These are phyloP conservation scores for Alternaria sp. DNA, from an alignment of 2,329 filamentous ascomycete species.

Conservation along the genomic window DNA sequence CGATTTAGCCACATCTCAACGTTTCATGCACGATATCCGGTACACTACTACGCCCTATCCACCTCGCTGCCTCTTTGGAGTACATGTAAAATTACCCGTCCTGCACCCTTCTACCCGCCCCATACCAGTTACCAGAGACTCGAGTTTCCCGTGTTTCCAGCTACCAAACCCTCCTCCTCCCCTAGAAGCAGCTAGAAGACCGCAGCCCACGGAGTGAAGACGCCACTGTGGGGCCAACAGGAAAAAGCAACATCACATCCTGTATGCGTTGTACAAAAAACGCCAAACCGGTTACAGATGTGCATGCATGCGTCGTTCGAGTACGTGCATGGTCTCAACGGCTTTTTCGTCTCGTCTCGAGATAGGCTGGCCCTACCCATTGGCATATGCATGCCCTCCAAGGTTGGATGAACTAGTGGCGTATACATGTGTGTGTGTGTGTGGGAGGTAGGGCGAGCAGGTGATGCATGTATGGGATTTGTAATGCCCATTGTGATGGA, in stretches of 20 bases:
- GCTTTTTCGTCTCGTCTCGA: background rate
- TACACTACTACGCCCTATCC: background rate
- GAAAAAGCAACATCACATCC: background rate
- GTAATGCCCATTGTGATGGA: background rate
- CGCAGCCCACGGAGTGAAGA: background rate
- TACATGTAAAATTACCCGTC: background rate
- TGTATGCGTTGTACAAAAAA: constrained; percentile 3
- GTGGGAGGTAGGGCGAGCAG: background rate
- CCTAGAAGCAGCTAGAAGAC: constrained; percentile 4
- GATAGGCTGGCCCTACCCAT: background rate
- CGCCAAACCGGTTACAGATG: background rate
- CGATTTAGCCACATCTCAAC: constrained; percentile 1
- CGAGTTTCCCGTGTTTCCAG: background rate
- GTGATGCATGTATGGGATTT: background rate
- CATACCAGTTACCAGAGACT: background rate
- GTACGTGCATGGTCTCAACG: background rate
- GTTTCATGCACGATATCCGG: background rate
- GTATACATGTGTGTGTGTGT: background rate
- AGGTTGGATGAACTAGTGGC: constrained; percentile 2
- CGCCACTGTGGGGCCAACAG: background rate
- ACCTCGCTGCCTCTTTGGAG: background rate
- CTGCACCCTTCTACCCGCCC: constrained; percentile 1
- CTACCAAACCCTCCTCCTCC: background rate
- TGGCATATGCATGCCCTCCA: background rate
- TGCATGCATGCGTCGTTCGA: background rate